phyloP scores from a whole-genome alignment of 768 basidiomycete genomes.

The Lenzites betulinus region DNA sequence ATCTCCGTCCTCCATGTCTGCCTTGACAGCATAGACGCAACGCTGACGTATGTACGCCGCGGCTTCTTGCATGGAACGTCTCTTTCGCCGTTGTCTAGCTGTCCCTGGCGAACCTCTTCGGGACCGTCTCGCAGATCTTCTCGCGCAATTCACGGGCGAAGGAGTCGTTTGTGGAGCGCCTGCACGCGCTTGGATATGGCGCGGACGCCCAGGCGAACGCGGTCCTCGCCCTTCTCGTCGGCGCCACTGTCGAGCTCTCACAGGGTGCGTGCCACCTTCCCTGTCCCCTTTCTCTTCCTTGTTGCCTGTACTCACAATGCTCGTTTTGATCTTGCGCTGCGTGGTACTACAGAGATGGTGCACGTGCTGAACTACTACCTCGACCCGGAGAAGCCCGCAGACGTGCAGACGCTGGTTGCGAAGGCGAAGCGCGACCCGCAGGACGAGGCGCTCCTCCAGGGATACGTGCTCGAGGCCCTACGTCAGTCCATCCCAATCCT shows the following conservation, averaged over 20 bases:
- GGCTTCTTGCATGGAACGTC: too few relatives aligned
- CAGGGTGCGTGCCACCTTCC: conserved; percentile 48
- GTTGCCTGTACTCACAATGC: too few relatives aligned
- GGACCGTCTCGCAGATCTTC: conserved; percentile 49
- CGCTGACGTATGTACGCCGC: too few relatives aligned
- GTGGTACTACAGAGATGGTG: conserved; percentile 49
- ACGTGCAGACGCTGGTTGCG: conserved; percentile 19
- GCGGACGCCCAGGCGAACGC: conserved; percentile 67
- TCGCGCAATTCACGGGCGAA: conserved; percentile 44
- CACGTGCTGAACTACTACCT: conserved; percentile 69
- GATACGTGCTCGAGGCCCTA: conserved; percentile 67
- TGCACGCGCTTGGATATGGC: conserved; percentile 57
- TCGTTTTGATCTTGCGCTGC: too few relatives aligned
- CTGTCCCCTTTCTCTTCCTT: background rate
- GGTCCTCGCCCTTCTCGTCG: conserved; percentile 70
- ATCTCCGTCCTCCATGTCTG: background rate
- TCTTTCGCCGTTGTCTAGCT: too few relatives aligned
- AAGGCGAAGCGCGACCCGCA: conserved; percentile 26
- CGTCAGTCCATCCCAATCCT: conserved; percentile 56
- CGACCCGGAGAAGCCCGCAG: conserved; percentile 42
- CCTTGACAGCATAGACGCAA: too few relatives aligned
- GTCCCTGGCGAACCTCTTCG: conserved; percentile 44
- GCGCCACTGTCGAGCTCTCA: conserved; percentile 65
- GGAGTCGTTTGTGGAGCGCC: conserved; percentile 54
- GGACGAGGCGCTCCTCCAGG: conserved; percentile 49